phyloP scores from a whole-genome alignment of 495 filamentous ascomycete genomes.

The Daldinia decipiens region DNA sequence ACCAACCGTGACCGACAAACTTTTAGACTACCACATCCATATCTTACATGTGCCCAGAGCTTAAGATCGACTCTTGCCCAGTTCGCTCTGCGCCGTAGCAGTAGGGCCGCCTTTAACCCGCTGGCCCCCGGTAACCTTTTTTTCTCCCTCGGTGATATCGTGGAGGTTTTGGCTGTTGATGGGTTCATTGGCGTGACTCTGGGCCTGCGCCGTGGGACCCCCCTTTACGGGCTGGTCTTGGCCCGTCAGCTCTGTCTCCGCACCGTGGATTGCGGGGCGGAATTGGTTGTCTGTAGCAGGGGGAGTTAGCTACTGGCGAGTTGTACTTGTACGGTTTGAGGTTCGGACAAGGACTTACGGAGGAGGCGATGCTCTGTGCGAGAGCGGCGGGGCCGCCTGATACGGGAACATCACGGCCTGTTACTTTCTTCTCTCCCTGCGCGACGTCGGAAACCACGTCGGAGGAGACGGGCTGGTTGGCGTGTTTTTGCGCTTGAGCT shows the following conservation, averaged over 20 bases:
- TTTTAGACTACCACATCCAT: background rate
- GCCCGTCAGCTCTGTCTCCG: constrained; percentile 36
- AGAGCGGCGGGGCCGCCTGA: constrained; percentile 30
- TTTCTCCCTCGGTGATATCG: constrained; percentile 49
- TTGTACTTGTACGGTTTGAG: background rate
- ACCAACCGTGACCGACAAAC: background rate
- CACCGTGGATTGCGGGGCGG: constrained; percentile 33
- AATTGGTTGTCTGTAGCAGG: constrained; percentile 10
- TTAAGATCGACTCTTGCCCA: constrained; percentile 38
- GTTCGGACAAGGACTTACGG: constrained; percentile 11
- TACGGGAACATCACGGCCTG: constrained; percentile 17
- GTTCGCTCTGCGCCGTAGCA: constrained; percentile 45
- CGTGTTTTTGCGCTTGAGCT: constrained; percentile 43
- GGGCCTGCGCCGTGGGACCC: constrained; percentile 47
- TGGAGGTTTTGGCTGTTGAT: constrained; percentile 41
- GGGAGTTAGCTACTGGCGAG: background rate
- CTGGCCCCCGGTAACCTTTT: constrained; percentile 36
- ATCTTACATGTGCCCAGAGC: background rate
- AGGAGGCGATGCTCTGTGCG: constrained; percentile 33
- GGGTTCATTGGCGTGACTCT: constrained; percentile 40
- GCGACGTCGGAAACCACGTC: constrained; percentile 36
- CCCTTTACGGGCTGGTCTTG: constrained; percentile 28
- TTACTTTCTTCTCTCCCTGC: constrained; percentile 41
- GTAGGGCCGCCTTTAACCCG: constrained; percentile 47
- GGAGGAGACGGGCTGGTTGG: constrained; percentile 23